These are phyloP conservation scores for Penicillium coffeae DNA, from an alignment of 495 filamentous ascomycete species.

Conservation along the genomic window DNA sequence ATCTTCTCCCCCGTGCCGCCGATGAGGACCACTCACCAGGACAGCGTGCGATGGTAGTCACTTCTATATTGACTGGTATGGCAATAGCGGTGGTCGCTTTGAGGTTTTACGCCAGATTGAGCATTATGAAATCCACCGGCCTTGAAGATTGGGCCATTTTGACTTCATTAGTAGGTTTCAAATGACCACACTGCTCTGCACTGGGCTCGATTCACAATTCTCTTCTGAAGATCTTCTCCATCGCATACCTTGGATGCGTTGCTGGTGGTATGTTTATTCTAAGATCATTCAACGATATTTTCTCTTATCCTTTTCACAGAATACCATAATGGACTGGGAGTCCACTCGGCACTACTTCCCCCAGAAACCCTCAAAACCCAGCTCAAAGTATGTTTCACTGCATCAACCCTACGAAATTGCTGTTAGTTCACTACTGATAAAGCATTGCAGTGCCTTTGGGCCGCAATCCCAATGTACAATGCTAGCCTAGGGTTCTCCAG, in stretches of 20 bases:
- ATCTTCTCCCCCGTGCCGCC: slow-evolving; percentile 15
- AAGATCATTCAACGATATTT: not conserved
- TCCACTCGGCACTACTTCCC: slow-evolving; percentile 19
- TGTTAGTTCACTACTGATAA: not conserved
- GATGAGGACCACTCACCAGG: slow-evolving; percentile 24
- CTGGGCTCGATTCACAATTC: no score
- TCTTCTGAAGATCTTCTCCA: slow-evolving; percentile 16
- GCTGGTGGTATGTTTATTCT: slow-evolving; percentile 25
- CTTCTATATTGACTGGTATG: slow-evolving; percentile 28
- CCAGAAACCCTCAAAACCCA: slow-evolving; percentile 20
- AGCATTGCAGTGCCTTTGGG: slow-evolving; percentile 30
- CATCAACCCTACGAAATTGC: not conserved
- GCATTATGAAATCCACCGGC: slow-evolving; percentile 34
- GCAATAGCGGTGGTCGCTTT: slow-evolving; percentile 27
- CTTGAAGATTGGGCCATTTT: slow-evolving; percentile 38
- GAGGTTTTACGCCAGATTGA: slow-evolving; percentile 32
- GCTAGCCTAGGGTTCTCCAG: slow-evolving; percentile 39
- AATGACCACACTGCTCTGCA: no score
- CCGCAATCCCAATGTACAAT: slow-evolving; percentile 41
- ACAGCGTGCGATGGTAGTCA: slow-evolving; percentile 34
- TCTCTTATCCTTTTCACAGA: slow-evolving; percentile 17
- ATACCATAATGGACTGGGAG: slow-evolving; percentile 30
- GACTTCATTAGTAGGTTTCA: slow-evolving; percentile 21
- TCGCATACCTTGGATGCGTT: slow-evolving; percentile 32
- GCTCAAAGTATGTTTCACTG: slow-evolving; percentile 23